Conservation (phyloP, 257 asterid genomes). For the Gentiana macrophylla region DNA sequence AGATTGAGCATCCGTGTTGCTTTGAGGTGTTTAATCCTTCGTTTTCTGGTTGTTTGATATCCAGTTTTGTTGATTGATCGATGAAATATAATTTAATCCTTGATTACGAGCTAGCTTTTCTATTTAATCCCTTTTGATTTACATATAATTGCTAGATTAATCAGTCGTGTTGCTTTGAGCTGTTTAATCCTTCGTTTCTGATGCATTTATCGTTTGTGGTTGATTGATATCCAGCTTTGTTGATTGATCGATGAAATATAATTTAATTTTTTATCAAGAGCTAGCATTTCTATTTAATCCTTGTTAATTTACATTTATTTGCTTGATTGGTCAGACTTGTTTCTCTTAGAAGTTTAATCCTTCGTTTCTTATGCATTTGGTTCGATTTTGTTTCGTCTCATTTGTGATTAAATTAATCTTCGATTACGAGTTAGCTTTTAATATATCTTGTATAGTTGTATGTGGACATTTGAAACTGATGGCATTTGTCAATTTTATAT, state of each 20-base stretch:
- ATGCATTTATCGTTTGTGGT: background rate
- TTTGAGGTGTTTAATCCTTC: background rate
- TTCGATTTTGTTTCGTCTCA: too few species aligned
- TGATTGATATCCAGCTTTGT: too few species aligned
- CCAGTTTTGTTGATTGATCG: too few species aligned
- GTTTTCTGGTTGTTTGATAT: background rate
- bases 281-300: too few species aligned
- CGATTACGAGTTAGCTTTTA: too few species aligned
- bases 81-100: too few species aligned
- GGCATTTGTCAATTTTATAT: background rate
- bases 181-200: background rate
- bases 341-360: background rate
- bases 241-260: too few species aligned
- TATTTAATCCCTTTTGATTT: too few species aligned
- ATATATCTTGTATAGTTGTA: too few species aligned
- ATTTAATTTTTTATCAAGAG: too few species aligned
- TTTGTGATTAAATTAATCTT: background rate
- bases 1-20: background rate
- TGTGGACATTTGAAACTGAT: conserved; percentile 4
- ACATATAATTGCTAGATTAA: background rate
- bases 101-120: too few species aligned
- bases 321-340: too few species aligned
- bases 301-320: background rate
- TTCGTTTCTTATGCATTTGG: background rate
- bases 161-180: background rate